Evolutionary conservation across 768 basidiomycete genomes (phyloP), one percentile per base, ranked within the genome.

Genomic region (Suillus luteus): DNA sequence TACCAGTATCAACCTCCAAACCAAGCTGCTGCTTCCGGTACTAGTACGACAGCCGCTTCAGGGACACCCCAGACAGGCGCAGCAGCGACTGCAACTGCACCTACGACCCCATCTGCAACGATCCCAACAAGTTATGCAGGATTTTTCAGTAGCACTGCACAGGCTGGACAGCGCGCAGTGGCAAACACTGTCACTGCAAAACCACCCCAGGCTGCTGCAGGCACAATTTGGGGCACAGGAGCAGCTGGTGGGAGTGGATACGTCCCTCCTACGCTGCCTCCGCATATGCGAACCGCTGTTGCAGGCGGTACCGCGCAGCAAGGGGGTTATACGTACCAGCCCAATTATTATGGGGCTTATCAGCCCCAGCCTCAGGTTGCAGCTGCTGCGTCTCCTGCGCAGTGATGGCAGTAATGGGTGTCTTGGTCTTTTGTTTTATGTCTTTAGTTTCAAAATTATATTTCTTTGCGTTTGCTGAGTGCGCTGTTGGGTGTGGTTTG

Each of bases 121-220:
- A 72, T 76, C 46, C 71, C 77, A 9, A 70, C 73, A 22, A 75
- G 72, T 37, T 83, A 83, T 62, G 77, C 80, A 0, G 71, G 78
- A 35, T 83, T 81, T 62, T 84, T 80, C 64, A 75, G 70, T 48
- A 62, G 67, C 7, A 49, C 66, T 48, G 63, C 72, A 61, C 76
- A 78, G 37, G 41, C 73, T 31, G 76, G 73, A 33, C 79, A 83
- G 61, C 82, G 85, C 5, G 85, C 82, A 3, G 85, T 86, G 7
- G 85, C 84, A 11, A 86, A 86, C 55, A 86, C 85, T 0, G 83
- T 84, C 49, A 41, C 63, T 22, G 60, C 68, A 7, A 79, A 79
- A 49, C 57, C 76, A n/a, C 76, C 74, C 62, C 70, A 74, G 22
- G 65, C 69, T 22, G 63, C 63, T 57, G 73, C 70, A 58, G 72